These are phyloP conservation scores for Exobasidium rhododendri DNA, from an alignment of 1,284 basidiomycete species.

Conservation along the genomic window DNA sequence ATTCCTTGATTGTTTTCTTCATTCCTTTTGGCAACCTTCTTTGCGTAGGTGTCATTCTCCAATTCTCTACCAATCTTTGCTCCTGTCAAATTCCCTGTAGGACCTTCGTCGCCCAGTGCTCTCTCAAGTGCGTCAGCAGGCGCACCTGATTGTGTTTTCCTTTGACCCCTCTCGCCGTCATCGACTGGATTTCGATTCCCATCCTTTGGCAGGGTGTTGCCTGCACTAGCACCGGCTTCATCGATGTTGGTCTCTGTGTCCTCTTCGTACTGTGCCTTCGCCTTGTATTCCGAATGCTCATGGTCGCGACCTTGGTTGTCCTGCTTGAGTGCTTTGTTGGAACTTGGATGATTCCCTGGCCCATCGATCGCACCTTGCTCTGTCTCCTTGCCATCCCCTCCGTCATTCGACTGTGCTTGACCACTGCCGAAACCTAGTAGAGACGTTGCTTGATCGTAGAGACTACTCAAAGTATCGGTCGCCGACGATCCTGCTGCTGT, in stretches of 20 bases:
- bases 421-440: constrained; percentile 5
- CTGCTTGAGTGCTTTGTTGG: background rate
- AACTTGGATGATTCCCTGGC: constrained; percentile 12
- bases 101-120: constrained; percentile 8
- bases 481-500: constrained; percentile 15
- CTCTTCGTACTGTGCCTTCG: constrained; percentile 2
- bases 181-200: background rate
- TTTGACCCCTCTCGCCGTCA: background rate
- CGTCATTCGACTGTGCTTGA: background rate
- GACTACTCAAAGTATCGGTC: constrained; percentile 9
- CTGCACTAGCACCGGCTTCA: background rate
- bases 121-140: constrained; percentile 10
- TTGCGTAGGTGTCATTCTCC: background rate
- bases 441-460: constrained; percentile 13
- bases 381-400: background rate
- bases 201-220: background rate
- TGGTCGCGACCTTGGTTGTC: constrained; percentile 4
- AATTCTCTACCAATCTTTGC: background rate
- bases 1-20: background rate
- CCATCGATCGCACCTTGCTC: background rate
- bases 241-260: background rate
- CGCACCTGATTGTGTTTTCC: background rate
- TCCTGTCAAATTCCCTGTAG: background rate
- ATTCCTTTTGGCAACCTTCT: background rate
- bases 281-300: background rate